These are phyloP conservation scores for Backusella morwellensis DNA, from an alignment of 192 early-diverging fungal genomes.

Conservation along the genomic window DNA sequence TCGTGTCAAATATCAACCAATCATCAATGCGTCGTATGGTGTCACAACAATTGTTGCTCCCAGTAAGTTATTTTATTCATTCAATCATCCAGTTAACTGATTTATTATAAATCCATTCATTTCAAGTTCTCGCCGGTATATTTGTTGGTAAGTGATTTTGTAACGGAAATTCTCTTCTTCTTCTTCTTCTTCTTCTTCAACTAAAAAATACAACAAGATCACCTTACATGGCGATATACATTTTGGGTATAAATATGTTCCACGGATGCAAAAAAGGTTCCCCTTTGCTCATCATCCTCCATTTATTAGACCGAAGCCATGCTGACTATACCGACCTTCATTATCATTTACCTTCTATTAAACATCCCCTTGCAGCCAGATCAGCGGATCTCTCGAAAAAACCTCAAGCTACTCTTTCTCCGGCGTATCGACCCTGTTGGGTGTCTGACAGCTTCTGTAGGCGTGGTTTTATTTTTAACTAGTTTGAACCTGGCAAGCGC, in stretches of 20 bases:
- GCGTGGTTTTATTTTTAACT: background rate
- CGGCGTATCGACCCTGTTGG: background rate
- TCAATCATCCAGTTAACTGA: background rate
- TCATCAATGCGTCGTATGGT: background rate
- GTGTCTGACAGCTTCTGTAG: background rate
- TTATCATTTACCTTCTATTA: background rate
- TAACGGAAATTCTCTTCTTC: background rate
- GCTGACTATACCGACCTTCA: background rate
- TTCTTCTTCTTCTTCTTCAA: too few species aligned
- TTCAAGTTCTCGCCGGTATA: background rate
- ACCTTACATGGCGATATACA: background rate
- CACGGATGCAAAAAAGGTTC: background rate
- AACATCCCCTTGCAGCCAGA: background rate
- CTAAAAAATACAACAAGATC: background rate
- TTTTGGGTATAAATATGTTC: background rate
- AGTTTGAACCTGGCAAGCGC: background rate
- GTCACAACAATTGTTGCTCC: background rate
- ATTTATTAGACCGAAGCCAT: background rate
- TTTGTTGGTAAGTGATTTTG: background rate
- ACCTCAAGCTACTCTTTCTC: background rate
- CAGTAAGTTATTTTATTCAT: background rate
- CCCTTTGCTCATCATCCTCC: background rate
- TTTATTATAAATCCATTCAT: background rate
- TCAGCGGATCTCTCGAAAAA: background rate
- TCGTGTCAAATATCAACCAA: background rate